phyloP scores from a whole-genome alignment of 2,329 filamentous ascomycete species.

The Alternaria ventricosa region DNA sequence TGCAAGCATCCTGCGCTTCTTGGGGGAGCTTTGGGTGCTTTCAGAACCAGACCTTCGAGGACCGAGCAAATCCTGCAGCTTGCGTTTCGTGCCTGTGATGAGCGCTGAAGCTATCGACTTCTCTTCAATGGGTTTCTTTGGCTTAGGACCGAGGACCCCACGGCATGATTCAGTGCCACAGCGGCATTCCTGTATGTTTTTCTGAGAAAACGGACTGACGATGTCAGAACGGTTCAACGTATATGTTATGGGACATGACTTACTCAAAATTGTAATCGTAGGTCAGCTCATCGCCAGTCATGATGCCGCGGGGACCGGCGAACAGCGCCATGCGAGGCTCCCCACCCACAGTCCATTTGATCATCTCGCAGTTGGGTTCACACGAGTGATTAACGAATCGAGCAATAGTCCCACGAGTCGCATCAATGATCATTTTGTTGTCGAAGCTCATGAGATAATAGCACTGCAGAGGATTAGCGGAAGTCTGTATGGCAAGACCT shows the following conservation, averaged over 20 bases:
- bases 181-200: constrained; percentile 68
- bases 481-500: background rate
- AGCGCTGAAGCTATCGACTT: constrained; percentile 39
- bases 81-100: constrained; percentile 45
- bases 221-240: constrained; percentile 11
- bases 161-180: constrained; percentile 68
- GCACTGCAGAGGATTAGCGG: constrained; percentile 64
- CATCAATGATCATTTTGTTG: constrained; percentile 98
- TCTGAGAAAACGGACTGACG: constrained; percentile 56
- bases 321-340: constrained; percentile 97
- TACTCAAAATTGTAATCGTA: constrained; percentile 86
- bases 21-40: constrained; percentile 36
- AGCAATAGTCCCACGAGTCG: constrained; percentile 92
- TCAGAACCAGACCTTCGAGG: constrained; percentile 26
- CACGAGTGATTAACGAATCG: constrained; percentile 99
- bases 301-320: constrained; percentile 85
- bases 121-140: constrained; percentile 55
- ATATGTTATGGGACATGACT: constrained; percentile 29
- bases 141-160: constrained; percentile 65
- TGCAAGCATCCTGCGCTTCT: constrained; percentile 38
- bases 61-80: constrained; percentile 39
- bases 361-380: constrained; percentile 95
- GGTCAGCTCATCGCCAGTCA: constrained; percentile 93
- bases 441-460: constrained; percentile 99
- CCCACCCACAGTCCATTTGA: constrained; percentile 94